Evolutionary conservation across 1,139 yeast species (phyloP), one percentile per base, ranked within the genome.

Genomic region (Taphrina communis): DNA sequence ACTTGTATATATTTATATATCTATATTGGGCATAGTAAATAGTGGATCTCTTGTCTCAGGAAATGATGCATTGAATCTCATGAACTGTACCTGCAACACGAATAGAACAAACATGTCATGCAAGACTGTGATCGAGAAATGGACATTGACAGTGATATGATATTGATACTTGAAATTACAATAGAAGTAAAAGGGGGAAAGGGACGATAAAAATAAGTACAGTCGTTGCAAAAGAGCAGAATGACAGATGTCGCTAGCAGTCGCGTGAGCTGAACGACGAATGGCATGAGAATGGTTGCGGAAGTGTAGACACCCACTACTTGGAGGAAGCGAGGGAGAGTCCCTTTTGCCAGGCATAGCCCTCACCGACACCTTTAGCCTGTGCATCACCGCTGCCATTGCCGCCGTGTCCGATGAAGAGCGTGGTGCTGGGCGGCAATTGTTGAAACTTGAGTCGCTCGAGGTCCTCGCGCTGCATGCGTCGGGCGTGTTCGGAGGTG

Each of bases 391-490:
- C 31, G 31, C 31, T 4, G 31, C 31, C 31, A 25, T 25, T 25
- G 19, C 55, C 44, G 7, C 35, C 35, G n/a, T n/a, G 9, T 14
- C 65, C 65, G 21, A 60, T 41, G 36, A 60, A 60, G 48, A 60
- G 46, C 17, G 65, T 60, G 21, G 65, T 53, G n/a, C 36, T 17
- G 19, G n/a, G 8, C 8, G 53, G 53, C 36, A 60, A 53, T 35
- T 53, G 21, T 12, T 14, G 36, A 50, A 60, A 60, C 36, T 60
- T 60, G 7, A 38, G 57, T 19, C 42, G n/a, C 58, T 60, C 65
- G 21, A 60, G 35, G 38, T 50, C 48, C 65, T 60, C 65, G 50
- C 50, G 21, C 19, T 60, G 65, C 65, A 60, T 51, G 11, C 56
- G 46, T 17, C 25, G 46, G 21, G 57, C 65, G 25, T 48, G 56